Conservation (phyloP, 2,329 filamentous ascomycete genomes). For the Botrytis aclada region DNA sequence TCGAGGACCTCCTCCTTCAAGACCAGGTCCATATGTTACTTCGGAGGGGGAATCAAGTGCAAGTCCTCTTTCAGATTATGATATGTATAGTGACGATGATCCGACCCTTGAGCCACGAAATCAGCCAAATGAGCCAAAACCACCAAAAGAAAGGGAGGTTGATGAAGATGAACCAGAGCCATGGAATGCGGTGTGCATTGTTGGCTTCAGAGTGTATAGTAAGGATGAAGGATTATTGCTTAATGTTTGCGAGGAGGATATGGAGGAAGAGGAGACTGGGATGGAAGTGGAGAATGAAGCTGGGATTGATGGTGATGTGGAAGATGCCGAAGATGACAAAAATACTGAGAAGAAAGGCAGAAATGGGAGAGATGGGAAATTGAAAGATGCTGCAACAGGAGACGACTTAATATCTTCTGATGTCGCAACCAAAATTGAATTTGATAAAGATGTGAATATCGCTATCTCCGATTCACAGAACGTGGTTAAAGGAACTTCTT, state of each 20-base stretch:
- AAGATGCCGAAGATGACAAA: conserved; percentile 28
- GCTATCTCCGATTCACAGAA: not conserved
- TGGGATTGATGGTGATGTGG: conserved; percentile 28
- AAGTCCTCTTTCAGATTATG: conserved; percentile 57
- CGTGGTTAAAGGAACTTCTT: not conserved
- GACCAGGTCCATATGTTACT: conserved; percentile 35
- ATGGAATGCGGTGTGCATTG: conserved; percentile 45
- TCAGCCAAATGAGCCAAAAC: conserved; percentile 26
- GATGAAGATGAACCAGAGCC: conserved; percentile 39
- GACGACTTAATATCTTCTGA: not conserved
- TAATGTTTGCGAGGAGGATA: conserved; percentile 27
- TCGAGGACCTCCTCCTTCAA: conserved; percentile 21
- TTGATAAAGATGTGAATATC: not conserved
- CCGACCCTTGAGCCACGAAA: conserved; percentile 50
- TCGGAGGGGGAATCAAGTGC: conserved; percentile 57
- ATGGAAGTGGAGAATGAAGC: conserved; percentile 18
- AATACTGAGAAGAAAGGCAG: conserved; percentile 23
- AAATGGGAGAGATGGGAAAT: not conserved
- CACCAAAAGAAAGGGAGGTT: conserved; percentile 29
- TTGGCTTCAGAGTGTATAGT: conserved; percentile 44
- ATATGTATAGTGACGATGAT: conserved; percentile 57
- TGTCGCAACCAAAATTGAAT: not conserved
- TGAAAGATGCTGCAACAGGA: not conserved
- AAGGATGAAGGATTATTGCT: conserved; percentile 43
- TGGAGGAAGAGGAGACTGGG: conserved; percentile 6